A percentile compares a stretch with the other conserved stretches of the same genome.
These are phyloP conservation scores for Hortiboletus campestris DNA, from an alignment of 768 basidiomycete species.

Conservation along the genomic window DNA sequence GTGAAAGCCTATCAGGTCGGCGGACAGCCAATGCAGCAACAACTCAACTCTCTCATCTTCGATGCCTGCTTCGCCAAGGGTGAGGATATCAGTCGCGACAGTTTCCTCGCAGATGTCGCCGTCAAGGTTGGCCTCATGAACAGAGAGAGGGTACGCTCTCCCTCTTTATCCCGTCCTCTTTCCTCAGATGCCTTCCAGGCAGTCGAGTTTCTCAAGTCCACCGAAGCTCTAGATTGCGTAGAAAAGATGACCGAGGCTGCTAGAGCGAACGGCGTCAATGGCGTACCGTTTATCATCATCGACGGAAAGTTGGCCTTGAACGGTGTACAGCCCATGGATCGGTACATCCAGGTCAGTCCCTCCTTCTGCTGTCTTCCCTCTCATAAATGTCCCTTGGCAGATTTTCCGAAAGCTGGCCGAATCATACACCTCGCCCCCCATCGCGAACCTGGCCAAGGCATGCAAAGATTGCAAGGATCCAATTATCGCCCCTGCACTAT, in stretches of 20 bases:
- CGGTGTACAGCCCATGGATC: conserved; percentile 43
- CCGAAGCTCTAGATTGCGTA: conserved; percentile 41
- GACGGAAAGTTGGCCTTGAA: conserved; percentile 45
- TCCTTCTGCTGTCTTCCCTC: not conserved
- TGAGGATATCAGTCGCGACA: conserved; percentile 37
- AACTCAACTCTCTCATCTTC: conserved; percentile 38
- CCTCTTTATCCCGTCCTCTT: not conserved
- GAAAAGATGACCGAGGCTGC: conserved; percentile 40
- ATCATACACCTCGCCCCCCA: conserved; percentile 2
- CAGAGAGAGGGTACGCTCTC: conserved; percentile 33
- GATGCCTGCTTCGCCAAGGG: conserved; percentile 40
- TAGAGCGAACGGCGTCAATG: conserved; percentile 43
- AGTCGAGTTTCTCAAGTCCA: conserved; percentile 39
- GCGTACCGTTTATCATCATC: conserved; percentile 52
- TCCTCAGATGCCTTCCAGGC: conserved; percentile 28
- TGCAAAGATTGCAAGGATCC: conserved; percentile 25
- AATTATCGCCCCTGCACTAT: conserved; percentile 14
- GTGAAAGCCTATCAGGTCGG: conserved; percentile 42
- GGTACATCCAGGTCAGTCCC: conserved; percentile 37
- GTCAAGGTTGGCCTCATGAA: conserved; percentile 41
- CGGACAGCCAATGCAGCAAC: conserved; percentile 39
- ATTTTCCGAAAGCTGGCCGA: conserved; percentile 34
- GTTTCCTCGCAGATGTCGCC: conserved; percentile 38
- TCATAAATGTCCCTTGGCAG: conserved; percentile 9
- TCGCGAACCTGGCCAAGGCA: conserved; percentile 5